Conservation (phyloP, 1,284 basidiomycete species). For the Polyporus tsugae region DNA sequence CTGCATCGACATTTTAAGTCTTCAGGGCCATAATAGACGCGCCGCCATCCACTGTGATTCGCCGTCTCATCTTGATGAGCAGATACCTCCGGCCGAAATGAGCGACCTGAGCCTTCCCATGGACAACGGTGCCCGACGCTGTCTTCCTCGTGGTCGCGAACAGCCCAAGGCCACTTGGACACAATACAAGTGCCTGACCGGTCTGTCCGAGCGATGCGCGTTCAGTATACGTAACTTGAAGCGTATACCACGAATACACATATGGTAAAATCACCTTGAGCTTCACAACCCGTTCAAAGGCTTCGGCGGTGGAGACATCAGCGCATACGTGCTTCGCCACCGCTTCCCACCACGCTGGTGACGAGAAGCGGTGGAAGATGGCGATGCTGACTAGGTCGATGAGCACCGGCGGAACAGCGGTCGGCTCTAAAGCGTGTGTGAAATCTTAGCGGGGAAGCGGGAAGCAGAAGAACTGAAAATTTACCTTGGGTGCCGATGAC, state of each 20-base stretch:
- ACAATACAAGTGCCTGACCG: conserved; percentile 70
- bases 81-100: conserved; percentile 61
- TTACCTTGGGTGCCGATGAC: conserved; percentile 78
- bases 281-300: conserved; percentile 71
- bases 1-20: background rate
- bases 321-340: conserved; percentile 71
- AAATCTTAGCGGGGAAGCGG: background rate
- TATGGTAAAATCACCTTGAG: conserved; percentile 55
- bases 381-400: conserved; percentile 73
- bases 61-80: conserved; percentile 61
- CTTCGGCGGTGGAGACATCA: conserved; percentile 61
- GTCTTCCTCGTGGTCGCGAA: conserved; percentile 20
- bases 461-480: background rate
- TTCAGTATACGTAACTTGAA: background rate
- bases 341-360: conserved; percentile 77
- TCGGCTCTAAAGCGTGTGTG: conserved; percentile 62
- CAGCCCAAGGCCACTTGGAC: conserved; percentile 64
- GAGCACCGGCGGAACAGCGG: conserved; percentile 71
- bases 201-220: conserved; percentile 50
- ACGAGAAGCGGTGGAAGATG: conserved; percentile 77
- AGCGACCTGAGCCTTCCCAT: conserved; percentile 24
- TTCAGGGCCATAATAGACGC: conserved; percentile 54
- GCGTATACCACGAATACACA: background rate
- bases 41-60: conserved; percentile 65
- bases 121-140: conserved; percentile 18